Evolutionary conservation across 768 basidiomycete species (phyloP).

Genomic region (Crucibulum laeve): DNA sequence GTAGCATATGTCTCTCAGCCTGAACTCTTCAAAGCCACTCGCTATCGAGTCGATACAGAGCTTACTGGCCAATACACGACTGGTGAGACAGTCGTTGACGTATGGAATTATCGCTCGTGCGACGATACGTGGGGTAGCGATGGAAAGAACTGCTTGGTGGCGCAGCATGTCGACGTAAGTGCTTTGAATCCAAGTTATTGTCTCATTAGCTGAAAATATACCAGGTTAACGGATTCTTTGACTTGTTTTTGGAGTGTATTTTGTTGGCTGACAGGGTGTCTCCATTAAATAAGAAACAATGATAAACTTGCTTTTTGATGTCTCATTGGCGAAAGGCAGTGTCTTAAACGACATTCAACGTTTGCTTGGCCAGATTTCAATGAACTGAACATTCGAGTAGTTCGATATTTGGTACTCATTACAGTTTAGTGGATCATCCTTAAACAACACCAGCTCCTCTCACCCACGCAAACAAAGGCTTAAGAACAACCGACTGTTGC

Average conservation of each 20-base stretch:
- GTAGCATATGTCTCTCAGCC: constrained; percentile 73
- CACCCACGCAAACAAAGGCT: constrained; percentile 32
- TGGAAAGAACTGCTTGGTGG: constrained; percentile 76
- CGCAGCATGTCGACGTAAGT: constrained; percentile 63
- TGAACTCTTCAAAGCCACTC: constrained; percentile 51
- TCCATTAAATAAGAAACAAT: constrained; percentile 42
- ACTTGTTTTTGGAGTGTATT: constrained; percentile 58
- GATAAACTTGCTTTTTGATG: too few species aligned
- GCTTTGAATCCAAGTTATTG: neutral
- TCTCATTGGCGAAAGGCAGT: too few species aligned
- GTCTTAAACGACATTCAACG: too few species aligned
- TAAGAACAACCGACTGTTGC: constrained; percentile 7
- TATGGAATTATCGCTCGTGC: constrained; percentile 58
- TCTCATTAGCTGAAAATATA: neutral
- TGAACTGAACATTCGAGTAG: too few species aligned
- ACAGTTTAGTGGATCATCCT: neutral
- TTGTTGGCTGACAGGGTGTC: constrained; percentile 53
- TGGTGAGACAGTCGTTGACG: constrained; percentile 80
- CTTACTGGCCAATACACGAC: constrained; percentile 57
- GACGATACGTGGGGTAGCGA: constrained; percentile 68
- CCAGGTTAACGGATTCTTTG: constrained; percentile 64
- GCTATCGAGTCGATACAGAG: constrained; percentile 86
- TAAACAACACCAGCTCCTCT: neutral
- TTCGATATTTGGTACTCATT: too few species aligned
- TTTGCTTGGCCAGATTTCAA: too few species aligned